These are phyloP conservation scores for Aspergillus viridinutans DNA, from an alignment of 2,329 filamentous ascomycete species.

Conservation along the genomic window DNA sequence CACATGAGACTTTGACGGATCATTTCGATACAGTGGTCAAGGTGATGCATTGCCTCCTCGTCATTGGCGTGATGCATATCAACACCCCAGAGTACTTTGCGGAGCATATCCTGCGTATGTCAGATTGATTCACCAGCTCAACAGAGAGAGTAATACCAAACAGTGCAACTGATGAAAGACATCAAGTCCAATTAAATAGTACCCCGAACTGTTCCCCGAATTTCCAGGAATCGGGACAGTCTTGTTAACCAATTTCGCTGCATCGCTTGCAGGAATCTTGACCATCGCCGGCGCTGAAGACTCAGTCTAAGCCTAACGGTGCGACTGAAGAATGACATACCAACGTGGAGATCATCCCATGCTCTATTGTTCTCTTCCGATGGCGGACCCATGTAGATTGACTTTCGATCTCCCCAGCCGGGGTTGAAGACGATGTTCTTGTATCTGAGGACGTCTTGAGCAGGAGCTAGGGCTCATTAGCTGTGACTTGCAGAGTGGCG, in stretches of 20 bases:
- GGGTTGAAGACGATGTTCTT: conserved; percentile 3
- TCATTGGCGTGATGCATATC: background rate
- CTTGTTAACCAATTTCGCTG: conserved; percentile 7
- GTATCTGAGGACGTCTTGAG: conserved; percentile 7
- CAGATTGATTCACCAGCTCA: background rate
- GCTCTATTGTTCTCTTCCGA: conserved; percentile 4
- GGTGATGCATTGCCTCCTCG: conserved; percentile 4
- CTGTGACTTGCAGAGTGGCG: too few species aligned
- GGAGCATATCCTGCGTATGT: background rate
- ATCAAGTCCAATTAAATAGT: conserved; percentile 10
- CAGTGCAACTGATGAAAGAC: conserved; percentile 23
- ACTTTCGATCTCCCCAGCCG: conserved; percentile 2
- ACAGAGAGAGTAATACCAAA: conserved; percentile 10
- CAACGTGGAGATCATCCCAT: conserved; percentile 10
- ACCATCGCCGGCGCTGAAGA: conserved; percentile 3
- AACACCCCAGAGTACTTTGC: background rate
- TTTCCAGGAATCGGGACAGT: conserved; percentile 9
- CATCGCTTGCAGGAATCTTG: conserved; percentile 3
- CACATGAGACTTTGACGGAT: conserved; percentile 18
- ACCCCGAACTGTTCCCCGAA: conserved; percentile 4
- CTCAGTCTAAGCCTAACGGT: background rate
- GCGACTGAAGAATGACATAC: background rate
- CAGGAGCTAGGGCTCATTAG: conserved; percentile 5
- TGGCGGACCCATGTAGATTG: conserved; percentile 8
- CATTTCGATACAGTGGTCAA: conserved; percentile 14